Percentiles rank a stretch among this genome's conserved stretches.
Evolutionary conservation across 495 filamentous ascomycete genomes (phyloP).

Genomic region (Collariella sp.): DNA sequence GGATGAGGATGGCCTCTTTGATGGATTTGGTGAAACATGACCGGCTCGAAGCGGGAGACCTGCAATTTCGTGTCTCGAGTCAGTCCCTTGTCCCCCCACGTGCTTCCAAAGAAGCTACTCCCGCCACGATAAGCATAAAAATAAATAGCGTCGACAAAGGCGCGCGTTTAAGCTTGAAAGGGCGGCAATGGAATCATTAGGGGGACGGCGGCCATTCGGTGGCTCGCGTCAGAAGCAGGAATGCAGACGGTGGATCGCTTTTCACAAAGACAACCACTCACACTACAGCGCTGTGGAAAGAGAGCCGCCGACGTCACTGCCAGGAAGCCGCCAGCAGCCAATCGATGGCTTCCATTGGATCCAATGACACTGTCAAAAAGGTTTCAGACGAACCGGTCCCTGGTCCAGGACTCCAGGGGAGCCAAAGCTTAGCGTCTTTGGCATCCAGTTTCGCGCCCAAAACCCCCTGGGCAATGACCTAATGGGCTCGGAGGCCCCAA

Average conservation of each 20-base stretch:
- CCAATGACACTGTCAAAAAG: neutral
- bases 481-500: neutral
- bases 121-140: neutral
- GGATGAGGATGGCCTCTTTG: neutral
- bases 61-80: neutral
- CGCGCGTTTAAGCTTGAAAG: constrained; percentile 14
- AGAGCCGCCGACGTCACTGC: constrained; percentile 25
- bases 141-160: constrained; percentile 4
- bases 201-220: neutral
- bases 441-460: constrained; percentile 7
- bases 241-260: too few species aligned
- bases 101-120: neutral
- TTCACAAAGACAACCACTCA: neutral
- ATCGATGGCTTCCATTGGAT: neutral
- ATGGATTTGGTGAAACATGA: neutral
- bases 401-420: neutral
- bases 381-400: constrained; percentile 12
- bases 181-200: neutral
- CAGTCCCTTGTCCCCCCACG: neutral
- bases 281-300: neutral
- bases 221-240: neutral
- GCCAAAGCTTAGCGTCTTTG: neutral
- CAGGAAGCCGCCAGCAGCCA: constrained; percentile 10
- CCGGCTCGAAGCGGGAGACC: neutral
- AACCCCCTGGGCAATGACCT: constrained; percentile 1